Evolutionary conservation across 768 basidiomycete species (phyloP).

Genomic region (Auriscalpium vulgare): DNA sequence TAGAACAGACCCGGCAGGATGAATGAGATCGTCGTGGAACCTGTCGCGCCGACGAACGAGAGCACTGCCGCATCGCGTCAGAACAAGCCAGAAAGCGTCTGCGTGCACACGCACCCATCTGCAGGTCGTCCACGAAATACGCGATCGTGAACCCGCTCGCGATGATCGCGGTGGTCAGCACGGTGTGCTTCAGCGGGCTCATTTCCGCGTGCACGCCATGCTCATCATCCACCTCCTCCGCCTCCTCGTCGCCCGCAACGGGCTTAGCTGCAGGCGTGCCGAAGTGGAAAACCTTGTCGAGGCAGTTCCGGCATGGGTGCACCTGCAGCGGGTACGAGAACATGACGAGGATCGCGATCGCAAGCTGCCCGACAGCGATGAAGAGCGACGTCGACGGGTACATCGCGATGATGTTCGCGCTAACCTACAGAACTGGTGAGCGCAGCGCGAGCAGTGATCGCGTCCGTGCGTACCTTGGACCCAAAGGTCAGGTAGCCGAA

Average conservation of each 20-base stretch:
- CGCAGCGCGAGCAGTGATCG: background rate
- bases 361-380: conserved; percentile 87
- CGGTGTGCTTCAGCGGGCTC: conserved; percentile 54
- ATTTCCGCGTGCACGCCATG: conserved; percentile 58
- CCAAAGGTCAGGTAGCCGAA: conserved; percentile 95
- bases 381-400: conserved; percentile 86
- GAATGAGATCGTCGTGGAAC: conserved; percentile 94
- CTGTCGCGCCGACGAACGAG: conserved; percentile 94
- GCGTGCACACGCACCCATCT: conserved; percentile 47
- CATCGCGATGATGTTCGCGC: conserved; percentile 92
- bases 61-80: conserved; percentile 47
- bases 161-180: conserved; percentile 64
- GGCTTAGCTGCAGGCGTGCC: conserved; percentile 27
- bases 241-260: conserved; percentile 17
- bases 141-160: conserved; percentile 61
- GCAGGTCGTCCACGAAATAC: conserved; percentile 70
- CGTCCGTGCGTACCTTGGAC: conserved; percentile 45
- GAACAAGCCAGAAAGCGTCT: background rate
- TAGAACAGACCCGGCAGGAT: conserved; percentile 91
- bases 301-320: conserved; percentile 84
- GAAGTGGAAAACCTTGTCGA: conserved; percentile 80
- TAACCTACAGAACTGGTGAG: conserved; percentile 42
- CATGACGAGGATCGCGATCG: conserved; percentile 83
- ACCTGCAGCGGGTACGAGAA: conserved; percentile 95
- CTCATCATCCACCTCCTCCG: conserved; percentile 39